Conservation (phyloP, 2,329 filamentous ascomycete species). For the Exophiala sideris region DNA sequence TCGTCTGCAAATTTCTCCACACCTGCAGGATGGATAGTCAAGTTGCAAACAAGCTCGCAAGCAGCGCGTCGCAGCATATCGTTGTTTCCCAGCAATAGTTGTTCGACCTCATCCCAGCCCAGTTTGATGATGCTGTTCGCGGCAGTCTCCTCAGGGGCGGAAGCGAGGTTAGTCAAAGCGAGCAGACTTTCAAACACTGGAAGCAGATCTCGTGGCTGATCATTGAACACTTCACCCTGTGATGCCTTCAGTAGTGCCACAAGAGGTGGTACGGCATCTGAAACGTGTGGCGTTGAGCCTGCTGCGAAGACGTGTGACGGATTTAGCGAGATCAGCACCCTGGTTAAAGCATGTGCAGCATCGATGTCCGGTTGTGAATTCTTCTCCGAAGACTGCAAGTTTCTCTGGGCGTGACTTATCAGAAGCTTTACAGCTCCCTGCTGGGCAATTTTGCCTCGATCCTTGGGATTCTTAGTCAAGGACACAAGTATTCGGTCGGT, state of each 20-base stretch:
- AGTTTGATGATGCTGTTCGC: slow-evolving; percentile 71
- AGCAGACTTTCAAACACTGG: slow-evolving; percentile 88
- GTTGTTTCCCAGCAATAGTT: slow-evolving; percentile 75
- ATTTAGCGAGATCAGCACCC: slow-evolving; percentile 82
- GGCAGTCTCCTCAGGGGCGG: slow-evolving; percentile 45
- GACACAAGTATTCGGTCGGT: slow-evolving; percentile 74
- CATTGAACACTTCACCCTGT: slow-evolving; percentile 31
- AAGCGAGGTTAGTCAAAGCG: slow-evolving; percentile 90
- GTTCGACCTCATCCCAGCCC: slow-evolving; percentile 74
- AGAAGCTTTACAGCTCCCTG: slow-evolving; percentile 90
- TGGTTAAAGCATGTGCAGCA: slow-evolving; percentile 76
- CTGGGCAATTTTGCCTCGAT: slow-evolving; percentile 78
- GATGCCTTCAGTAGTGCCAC: slow-evolving; percentile 63
- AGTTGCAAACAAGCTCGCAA: slow-evolving; percentile 86
- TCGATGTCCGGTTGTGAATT: slow-evolving; percentile 42
- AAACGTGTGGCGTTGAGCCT: slow-evolving; percentile 66
- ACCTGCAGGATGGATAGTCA: slow-evolving; percentile 51
- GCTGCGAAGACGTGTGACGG: slow-evolving; percentile 80
- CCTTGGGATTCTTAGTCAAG: slow-evolving; percentile 68
- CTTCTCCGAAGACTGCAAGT: slow-evolving; percentile 17
- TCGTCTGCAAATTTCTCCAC: slow-evolving; percentile 50
- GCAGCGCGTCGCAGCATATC: slow-evolving; percentile 73
- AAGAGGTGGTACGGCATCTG: slow-evolving; percentile 78
- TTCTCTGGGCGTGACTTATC: slow-evolving; percentile 59
- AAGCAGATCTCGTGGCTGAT: slow-evolving; percentile 68